Evolutionary conservation across 306 rosid species (phyloP), one percentile per base, ranked within the genome.

Genomic region (Cyclanthera cordifolia): DNA sequence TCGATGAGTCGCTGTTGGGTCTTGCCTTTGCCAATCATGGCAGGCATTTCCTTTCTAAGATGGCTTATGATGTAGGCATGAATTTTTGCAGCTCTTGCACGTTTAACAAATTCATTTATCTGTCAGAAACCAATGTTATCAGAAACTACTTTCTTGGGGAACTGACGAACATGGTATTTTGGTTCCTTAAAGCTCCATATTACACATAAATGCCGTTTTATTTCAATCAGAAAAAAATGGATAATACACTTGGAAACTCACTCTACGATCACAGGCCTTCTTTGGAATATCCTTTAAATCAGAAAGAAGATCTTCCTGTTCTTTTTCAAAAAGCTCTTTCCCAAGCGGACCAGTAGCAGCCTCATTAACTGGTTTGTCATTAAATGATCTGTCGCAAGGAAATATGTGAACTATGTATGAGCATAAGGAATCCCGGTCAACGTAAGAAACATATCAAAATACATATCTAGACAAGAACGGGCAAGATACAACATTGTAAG

Each of bases 91-190:
- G 95, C 91, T 72, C 99, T 78, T 4, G 99, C 95, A 34, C 99
- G 86, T 74, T 93, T 93, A 8, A 93, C 99, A 72, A 83, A 93
- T 77, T 93, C 99, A 83, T 93, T 93, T 76, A 93, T 93, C 99
- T 93, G 77, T 13, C 49, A 69, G 11, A 66, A 25, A 47, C 8
- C 8, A 0, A 24, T 15, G n/a, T 45, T 45, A 8, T 66, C 39
- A 66, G 24, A 66, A 47, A 24, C 70, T 65, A 63, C 37, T 43
- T 37, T 60, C 47, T 37, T 3, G 25, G 66, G 16, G 39, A 10
- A 16, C n/a, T n/a, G n/a, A 37, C 43, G 1, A 2, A 2, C 10
- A 3, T 11, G 19, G 20, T 6, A 15, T 34, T 17, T 17, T 25
- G 20, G 3, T 16, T 58, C 66, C 13, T 16, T 19, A 19, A 9